Percentiles rank a stretch among this genome's conserved stretches.
Evolutionary conservation across 768 basidiomycete genomes (phyloP).

Genomic region (Macrolepiota albuminosa): DNA sequence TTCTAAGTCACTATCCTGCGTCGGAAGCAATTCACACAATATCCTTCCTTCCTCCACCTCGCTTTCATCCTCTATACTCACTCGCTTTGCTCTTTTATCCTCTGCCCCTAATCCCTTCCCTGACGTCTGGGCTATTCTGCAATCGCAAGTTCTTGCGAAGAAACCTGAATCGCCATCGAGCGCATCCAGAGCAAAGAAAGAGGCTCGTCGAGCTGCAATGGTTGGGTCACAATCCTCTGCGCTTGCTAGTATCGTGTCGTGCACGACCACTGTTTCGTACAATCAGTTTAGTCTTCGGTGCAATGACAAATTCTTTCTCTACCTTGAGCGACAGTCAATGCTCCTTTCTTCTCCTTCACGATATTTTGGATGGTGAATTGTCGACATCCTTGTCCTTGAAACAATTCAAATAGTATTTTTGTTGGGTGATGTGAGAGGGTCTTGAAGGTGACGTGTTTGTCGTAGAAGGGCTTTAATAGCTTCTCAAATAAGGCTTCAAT

Average conservation of each 20-base stretch:
- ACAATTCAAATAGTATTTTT: constrained; percentile 65
- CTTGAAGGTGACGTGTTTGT: constrained; percentile 66
- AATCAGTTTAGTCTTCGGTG: constrained; percentile 2
- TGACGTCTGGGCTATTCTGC: constrained; percentile 41
- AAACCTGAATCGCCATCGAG: constrained; percentile 62
- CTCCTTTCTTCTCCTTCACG: constrained; percentile 13
- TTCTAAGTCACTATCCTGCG: constrained; percentile 12
- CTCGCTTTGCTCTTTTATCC: constrained; percentile 21
- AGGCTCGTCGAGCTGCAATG: constrained; percentile 57
- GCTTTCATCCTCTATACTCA: constrained; percentile 9
- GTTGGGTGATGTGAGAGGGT: constrained; percentile 77
- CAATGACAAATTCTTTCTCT: neutral
- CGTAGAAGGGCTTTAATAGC: constrained; percentile 72
- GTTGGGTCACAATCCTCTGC: constrained; percentile 46
- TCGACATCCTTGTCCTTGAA: constrained; percentile 70
- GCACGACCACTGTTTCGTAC: constrained; percentile 52
- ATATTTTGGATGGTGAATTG: constrained; percentile 58
- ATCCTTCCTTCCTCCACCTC: constrained; percentile 10
- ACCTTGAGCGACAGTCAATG: constrained; percentile 7
- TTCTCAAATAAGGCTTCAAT: constrained; percentile 62
- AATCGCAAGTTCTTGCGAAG: constrained; percentile 63
- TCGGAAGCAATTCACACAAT: constrained; percentile 1
- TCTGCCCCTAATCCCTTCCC: constrained; percentile 23
- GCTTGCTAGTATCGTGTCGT: constrained; percentile 58
- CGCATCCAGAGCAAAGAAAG: constrained; percentile 62